Percentiles rank a stretch among this genome's conserved stretches.
Evolutionary conservation across 1,284 basidiomycete species (phyloP).

Genomic region (Puccinia polysora): DNA sequence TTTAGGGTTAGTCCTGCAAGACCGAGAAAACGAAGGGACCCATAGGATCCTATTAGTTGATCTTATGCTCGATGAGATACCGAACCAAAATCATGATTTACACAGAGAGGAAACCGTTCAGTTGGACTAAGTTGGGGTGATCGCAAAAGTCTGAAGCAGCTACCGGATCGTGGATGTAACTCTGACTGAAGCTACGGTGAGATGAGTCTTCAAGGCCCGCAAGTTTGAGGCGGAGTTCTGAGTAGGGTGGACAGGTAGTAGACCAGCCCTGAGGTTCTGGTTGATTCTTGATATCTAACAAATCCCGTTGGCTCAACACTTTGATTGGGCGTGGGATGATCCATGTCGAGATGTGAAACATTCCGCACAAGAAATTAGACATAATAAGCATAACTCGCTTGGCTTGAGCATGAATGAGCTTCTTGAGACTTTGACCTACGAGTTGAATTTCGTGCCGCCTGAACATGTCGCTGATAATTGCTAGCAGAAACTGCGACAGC

Average conservation of each 20-base stretch:
- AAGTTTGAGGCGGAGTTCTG: background rate
- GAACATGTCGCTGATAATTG: background rate
- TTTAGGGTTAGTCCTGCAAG: background rate
- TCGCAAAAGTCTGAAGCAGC: conserved; percentile 1
- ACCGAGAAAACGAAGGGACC: no score
- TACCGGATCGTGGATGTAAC: conserved; percentile 3
- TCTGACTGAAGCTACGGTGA: background rate
- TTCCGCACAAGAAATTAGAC: no score
- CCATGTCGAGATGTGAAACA: no score
- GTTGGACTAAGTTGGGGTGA: background rate
- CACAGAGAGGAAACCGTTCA: conserved; percentile 5
- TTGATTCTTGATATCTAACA: background rate
- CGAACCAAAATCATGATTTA: background rate
- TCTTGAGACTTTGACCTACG: no score
- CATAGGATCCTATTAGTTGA: no score
- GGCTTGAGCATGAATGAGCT: no score
- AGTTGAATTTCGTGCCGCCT: background rate
- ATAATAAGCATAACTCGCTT: no score
- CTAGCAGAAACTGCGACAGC: background rate
- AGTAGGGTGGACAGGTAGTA: conserved; percentile 15
- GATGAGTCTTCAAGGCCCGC: background rate
- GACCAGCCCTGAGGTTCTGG: conserved; percentile 1
- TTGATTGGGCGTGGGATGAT: background rate
- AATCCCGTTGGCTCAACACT: background rate
- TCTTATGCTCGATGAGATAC: no score